Evolutionary conservation across 306 rosid species (phyloP), one percentile per base, ranked within the genome.

Genomic region (Potentilla sterilis): DNA sequence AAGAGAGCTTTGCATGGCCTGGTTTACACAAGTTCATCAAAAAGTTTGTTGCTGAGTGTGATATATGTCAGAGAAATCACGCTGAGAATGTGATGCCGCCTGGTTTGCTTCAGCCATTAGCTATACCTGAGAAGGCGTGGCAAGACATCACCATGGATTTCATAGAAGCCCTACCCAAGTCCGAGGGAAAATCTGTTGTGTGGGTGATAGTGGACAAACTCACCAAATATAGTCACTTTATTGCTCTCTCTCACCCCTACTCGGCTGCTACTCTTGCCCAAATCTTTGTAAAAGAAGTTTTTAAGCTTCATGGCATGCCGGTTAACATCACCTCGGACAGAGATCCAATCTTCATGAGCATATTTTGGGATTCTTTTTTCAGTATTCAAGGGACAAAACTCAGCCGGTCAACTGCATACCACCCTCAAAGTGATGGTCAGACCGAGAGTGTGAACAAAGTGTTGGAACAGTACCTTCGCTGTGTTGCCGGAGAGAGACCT

Each of bases 1-100:
- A 28, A 1, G 3, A 0, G 0, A 5, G 0, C 2, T 73, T 73
- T 3, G 0, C 0, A 0, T 15, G 5, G 6, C 15, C 4, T 5
- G 74, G 74, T 18, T 15, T 49, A 3, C 16, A 49, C 1, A 49
- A 1, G 0, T 2, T 15, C 3, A 5, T 41, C 14, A 57, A 41
- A 8, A 10, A 7, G 5, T 58, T 41, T 18, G 10, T 63, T 0
- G 37, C 19, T 0, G 3, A 48, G 0, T 47, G 49, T 2, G 37
- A 75, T 11, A 10, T 4, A 0, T 73, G 28, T 2, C 49, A 64
- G 0, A 1, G 9, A 10, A 3, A 32, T 2, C 49, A 67, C 1
- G 9, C 13, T 22, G 43, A 67, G 4, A 21, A 38, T 3, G 46
- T 75, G 0, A 4, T 1, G 0, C 74, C 55, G 0, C 40, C 13